Percentiles rank a stretch among this genome's conserved stretches.
Conservation (phyloP, 257 asterid species). For the Solanum lycopersicoides region DNA sequence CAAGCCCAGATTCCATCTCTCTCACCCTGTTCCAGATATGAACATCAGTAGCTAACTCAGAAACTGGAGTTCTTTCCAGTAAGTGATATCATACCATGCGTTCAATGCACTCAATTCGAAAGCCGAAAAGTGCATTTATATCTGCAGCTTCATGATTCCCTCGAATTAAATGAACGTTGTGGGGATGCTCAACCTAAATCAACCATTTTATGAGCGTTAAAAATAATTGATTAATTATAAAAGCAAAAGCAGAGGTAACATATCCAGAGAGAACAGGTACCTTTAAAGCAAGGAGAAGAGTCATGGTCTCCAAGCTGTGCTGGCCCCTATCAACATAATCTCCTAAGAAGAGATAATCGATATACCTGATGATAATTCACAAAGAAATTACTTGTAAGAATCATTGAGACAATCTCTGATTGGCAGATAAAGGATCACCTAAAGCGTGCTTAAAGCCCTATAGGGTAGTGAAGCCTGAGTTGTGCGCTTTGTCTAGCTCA, state of each 20-base stretch:
- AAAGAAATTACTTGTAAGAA: neutral
- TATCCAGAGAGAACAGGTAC: slow-evolving; percentile 21
- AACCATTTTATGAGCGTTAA: neutral
- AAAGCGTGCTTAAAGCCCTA: neutral
- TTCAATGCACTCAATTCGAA: slow-evolving; percentile 97
- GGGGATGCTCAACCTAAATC: slow-evolving; percentile 75
- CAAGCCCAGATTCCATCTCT: slow-evolving; percentile 99
- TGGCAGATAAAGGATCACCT: neutral
- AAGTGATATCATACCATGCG: slow-evolving; percentile 62
- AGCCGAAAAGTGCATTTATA: slow-evolving; percentile 96
- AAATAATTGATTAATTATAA: slow-evolving; percentile 1
- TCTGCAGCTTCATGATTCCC: slow-evolving; percentile 99
- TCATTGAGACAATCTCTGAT: neutral
- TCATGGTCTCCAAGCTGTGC: slow-evolving; percentile 92
- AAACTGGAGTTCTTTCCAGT: neutral
- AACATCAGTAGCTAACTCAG: slow-evolving; percentile 2
- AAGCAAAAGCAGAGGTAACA: neutral
- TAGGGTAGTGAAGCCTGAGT: neutral
- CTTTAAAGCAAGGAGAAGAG: slow-evolving; percentile 95
- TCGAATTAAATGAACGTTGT: slow-evolving; percentile 85
- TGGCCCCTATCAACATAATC: slow-evolving; percentile 99
- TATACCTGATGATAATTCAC: slow-evolving; percentile 52
- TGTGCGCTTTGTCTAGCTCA: neutral
- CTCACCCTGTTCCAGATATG: slow-evolving; percentile 67
- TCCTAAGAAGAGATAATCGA: slow-evolving; percentile 96